A percentile compares a stretch with the other conserved stretches of the same genome.
These are phyloP conservation scores for Fusarium fracticaudum DNA, from an alignment of 2,329 filamentous ascomycete species.

Conservation along the genomic window DNA sequence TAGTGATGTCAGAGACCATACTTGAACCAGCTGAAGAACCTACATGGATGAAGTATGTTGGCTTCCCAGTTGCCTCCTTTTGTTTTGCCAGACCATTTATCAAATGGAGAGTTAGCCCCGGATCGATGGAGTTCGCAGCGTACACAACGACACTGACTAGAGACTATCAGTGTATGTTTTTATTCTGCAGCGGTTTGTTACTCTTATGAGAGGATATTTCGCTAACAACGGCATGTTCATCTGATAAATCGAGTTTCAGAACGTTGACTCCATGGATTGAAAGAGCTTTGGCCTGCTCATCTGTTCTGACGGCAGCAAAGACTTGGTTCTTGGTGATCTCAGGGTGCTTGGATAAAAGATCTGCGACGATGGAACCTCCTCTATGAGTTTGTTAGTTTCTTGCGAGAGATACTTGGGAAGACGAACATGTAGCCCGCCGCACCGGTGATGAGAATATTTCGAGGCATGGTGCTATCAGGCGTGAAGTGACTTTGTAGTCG, in stretches of 20 bases:
- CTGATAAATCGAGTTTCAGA: not conserved
- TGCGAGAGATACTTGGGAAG: rapidly evolving
- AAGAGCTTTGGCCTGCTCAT: not conserved
- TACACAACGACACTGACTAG: not conserved
- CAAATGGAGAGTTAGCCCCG: not conserved
- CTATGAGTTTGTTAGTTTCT: not conserved
- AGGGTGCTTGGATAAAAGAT: not conserved
- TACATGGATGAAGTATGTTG: not conserved
- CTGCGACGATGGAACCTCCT: not conserved
- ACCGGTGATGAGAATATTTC: not conserved
- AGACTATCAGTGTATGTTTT: not conserved
- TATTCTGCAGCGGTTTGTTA: not conserved
- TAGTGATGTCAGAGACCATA: not conserved
- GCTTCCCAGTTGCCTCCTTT: not conserved
- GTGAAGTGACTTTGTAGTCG: not conserved
- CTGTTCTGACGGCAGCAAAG: not conserved
- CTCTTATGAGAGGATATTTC: not conserved
- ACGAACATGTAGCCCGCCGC: not conserved
- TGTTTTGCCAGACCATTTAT: not conserved
- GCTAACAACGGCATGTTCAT: not conserved
- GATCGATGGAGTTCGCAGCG: not conserved
- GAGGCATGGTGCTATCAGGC: not conserved
- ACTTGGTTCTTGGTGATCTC: not conserved
- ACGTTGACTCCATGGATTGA: not conserved
- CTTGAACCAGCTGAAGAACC: too few species aligned